phyloP scores from a whole-genome alignment of 495 filamentous ascomycete species.

The Tuber aestivum region DNA sequence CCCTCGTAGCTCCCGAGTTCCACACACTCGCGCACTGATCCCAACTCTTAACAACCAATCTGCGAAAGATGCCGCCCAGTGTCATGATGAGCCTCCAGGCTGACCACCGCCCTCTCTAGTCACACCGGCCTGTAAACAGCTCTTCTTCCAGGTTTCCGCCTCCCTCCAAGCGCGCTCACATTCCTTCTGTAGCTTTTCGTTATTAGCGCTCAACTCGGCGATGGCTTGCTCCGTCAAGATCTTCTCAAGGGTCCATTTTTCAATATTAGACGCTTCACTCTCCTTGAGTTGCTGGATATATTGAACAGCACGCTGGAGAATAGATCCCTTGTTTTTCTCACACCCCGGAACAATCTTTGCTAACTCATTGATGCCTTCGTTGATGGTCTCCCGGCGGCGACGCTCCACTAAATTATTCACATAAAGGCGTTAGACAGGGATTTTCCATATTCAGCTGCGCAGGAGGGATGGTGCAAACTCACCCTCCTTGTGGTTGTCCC shows the following conservation, averaged over 20 bases:
- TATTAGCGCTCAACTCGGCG: constrained; percentile 75
- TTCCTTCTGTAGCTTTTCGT: constrained; percentile 82
- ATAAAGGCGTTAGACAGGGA: background rate
- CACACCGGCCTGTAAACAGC: constrained; percentile 69
- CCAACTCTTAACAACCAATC: constrained; percentile 6
- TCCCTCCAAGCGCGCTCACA: constrained; percentile 68
- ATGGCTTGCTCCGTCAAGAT: constrained; percentile 92
- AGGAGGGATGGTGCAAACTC: constrained; percentile 39
- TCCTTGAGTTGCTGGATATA: constrained; percentile 94
- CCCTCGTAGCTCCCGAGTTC: background rate
- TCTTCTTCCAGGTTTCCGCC: constrained; percentile 76
- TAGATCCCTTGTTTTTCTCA: constrained; percentile 98
- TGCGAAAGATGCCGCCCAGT: constrained; percentile 19
- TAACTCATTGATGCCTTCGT: constrained; percentile 97
- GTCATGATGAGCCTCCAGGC: constrained; percentile 39
- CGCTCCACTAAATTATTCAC: constrained; percentile 66
- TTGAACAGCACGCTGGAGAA: constrained; percentile 84
- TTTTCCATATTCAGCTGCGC: background rate
- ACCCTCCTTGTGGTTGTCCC: constrained; percentile 99
- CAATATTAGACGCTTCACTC: constrained; percentile 85
- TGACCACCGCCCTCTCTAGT: constrained; percentile 40
- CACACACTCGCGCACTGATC: constrained; percentile 3
- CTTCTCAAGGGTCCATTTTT: constrained; percentile 96
- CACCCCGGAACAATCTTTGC: constrained; percentile 96
- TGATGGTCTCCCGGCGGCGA: constrained; percentile 95